These are phyloP conservation scores for Colletotrichum chrysophilum DNA, from an alignment of 2,329 filamentous ascomycete species.

Conservation along the genomic window DNA sequence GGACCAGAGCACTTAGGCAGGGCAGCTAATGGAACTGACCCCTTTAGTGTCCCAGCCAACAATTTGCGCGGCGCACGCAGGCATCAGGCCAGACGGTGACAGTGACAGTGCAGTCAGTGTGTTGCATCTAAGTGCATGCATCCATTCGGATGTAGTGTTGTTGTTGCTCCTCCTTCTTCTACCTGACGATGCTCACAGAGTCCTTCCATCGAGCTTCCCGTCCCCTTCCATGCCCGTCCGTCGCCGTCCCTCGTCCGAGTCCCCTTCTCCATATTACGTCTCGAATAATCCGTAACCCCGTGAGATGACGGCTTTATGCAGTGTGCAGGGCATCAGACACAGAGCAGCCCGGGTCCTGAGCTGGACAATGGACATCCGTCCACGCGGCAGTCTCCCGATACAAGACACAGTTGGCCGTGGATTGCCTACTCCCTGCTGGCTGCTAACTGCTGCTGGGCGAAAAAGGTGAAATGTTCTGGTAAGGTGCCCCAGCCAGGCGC, in stretches of 20 bases:
- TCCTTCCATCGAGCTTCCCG: neutral
- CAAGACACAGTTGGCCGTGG: neutral
- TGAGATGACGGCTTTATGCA: neutral
- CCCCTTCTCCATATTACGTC: neutral
- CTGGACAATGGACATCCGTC: neutral
- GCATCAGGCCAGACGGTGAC: constrained; percentile 1
- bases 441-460: neutral
- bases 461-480: neutral
- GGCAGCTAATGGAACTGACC: constrained; percentile 5
- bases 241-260: neutral
- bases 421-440: neutral
- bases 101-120: neutral
- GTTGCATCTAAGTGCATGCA: neutral
- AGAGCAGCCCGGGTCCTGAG: neutral
- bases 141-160: neutral
- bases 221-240: neutral
- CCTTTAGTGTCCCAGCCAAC: constrained; percentile 15
- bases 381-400: neutral
- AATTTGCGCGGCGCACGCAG: constrained; percentile 14
- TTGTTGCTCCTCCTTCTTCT: neutral
- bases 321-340: neutral
- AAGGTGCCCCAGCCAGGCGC: neutral
- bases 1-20: neutral
- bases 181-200: neutral
- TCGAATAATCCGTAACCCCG: neutral